Base-by-base conservation (phyloP, 2,329 filamentous ascomycete species). In the Xylariaceae sp. region DNA sequence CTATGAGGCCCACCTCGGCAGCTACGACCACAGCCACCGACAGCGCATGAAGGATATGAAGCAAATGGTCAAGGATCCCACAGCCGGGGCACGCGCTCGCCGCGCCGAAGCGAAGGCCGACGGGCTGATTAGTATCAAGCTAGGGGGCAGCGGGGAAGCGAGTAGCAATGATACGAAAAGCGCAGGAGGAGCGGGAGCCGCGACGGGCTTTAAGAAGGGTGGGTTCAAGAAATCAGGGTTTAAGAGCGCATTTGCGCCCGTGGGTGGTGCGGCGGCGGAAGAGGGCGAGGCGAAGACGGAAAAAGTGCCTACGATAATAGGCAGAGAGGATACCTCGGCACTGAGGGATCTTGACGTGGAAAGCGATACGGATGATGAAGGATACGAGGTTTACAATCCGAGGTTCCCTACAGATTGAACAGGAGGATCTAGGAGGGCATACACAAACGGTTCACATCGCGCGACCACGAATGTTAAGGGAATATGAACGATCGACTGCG, bases 21-120 rank as follows among this genome's bases (percentile, higher is more conserved):
- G 89, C 66, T 97, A 97, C 73, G 94, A 97, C 70, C 94, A 99
- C 74, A 89, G 90, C 64, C 94, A 99, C 74, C 92, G 92, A 71
- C 92, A 95, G 76, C 88, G 90, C 43, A 82, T 92, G 53, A 90
- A 91, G 73, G 89, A 94, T 66, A 92, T 93, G 89, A 91, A 91
- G 73, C 86, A 89, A 66, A 87, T 92, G 78, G 86, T 88, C 26
- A 85, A 87, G 62, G 87, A 91, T 61, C 85, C 88, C 1, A 81
- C 80, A 48, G 85, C 84, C 20, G 81, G 79, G 11, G 82, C 80
- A 18, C 83, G 85, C 62, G 85, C 87, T 2, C 78, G 86, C n/a
- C 85, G 84, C 64, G 83, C 85, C 27, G 86, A 91, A 68, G 85
- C 85, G 46, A 88, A 87, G 68, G 85, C 85, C 43, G 85, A 87